Percentiles rank a stretch among this genome's conserved stretches.
Conservation (phyloP, 257 asterid species). For the Forsythia suspensa region DNA sequence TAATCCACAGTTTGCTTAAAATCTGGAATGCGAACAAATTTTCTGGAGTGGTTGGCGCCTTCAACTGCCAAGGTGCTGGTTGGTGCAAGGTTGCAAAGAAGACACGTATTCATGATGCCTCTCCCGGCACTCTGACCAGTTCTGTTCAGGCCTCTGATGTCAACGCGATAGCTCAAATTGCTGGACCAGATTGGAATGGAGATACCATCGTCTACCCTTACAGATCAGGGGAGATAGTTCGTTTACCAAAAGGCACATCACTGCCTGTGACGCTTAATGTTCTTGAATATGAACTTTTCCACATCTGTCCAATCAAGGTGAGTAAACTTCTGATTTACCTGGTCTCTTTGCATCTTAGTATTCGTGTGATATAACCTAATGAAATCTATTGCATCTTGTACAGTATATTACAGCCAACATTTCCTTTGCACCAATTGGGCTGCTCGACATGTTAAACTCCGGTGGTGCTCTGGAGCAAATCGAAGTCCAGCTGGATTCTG, state of each 20-base stretch:
- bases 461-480: conserved; percentile 79
- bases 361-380: conserved; percentile 2
- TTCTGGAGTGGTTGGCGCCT: conserved; percentile 84
- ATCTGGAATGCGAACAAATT: conserved; percentile 86
- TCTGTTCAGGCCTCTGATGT: conserved; percentile 74
- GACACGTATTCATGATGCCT: conserved; percentile 84
- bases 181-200: conserved; percentile 81
- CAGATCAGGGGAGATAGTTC: conserved; percentile 59
- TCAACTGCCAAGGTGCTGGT: conserved; percentile 95
- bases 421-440: conserved; percentile 83
- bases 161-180: conserved; percentile 57
- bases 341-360: background rate
- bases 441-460: conserved; percentile 85
- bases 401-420: conserved; percentile 54
- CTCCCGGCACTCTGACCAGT: conserved; percentile 83
- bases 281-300: conserved; percentile 90
- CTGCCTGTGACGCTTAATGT: conserved; percentile 79
- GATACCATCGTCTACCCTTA: conserved; percentile 62
- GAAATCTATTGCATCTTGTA: background rate
- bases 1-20: conserved; percentile 76
- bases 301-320: conserved; percentile 85
- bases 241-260: conserved; percentile 72
- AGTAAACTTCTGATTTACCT: conserved; percentile 11
- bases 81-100: conserved; percentile 70
- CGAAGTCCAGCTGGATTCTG: conserved; percentile 38